Evolutionary conservation across 305 asterid genomes (phyloP), one percentile per base, ranked within the genome.

Genomic region (Galium porrigens): DNA sequence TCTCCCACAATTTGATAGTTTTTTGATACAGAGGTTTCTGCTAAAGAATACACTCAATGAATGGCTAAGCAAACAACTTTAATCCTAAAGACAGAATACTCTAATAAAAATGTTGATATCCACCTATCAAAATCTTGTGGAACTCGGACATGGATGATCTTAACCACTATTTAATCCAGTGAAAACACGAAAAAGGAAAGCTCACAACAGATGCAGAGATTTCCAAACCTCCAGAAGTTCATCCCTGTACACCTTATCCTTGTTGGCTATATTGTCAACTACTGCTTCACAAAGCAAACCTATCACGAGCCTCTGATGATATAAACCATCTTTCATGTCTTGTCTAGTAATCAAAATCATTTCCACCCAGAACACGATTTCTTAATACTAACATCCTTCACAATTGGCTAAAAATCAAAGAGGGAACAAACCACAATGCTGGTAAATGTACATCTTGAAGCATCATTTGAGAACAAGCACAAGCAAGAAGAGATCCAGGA

Each of bases 211-310:
- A 64, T 61, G 64, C 39, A 30, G 61, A 68, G 64, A 48, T 34
- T 54, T 61, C 42, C 53, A 22, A 68, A 65, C 69, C 74, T 72
- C 62, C 71, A 67, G 68, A 37, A 63, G 68, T 69, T 69, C 64
- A 52, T 57, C 68, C 81, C 82, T 73, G 77, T 79, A 83, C 85
- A 76, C 76, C 71, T 75, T 69, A 65, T 67, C 76, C 66, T 71
- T 71, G 52, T 30, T 72, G 46, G 18, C 27, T 61, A 77, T 61
- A 77, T 61, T 55, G 66, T 48, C 70, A 63, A 73, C 67, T 64
- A 63, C 41, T 61, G 66, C 58, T 68, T 44, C 72, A 77, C 67
- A 58, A 68, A 74, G 63, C 71, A 77, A 74, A 71, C 63, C 68
- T 65, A 67, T 39, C 18, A 48, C 70, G 58, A 75, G 76, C 72